phyloP scores from a whole-genome alignment of 352 stramenopile genomes.

The Phytophthora cactorum region DNA sequence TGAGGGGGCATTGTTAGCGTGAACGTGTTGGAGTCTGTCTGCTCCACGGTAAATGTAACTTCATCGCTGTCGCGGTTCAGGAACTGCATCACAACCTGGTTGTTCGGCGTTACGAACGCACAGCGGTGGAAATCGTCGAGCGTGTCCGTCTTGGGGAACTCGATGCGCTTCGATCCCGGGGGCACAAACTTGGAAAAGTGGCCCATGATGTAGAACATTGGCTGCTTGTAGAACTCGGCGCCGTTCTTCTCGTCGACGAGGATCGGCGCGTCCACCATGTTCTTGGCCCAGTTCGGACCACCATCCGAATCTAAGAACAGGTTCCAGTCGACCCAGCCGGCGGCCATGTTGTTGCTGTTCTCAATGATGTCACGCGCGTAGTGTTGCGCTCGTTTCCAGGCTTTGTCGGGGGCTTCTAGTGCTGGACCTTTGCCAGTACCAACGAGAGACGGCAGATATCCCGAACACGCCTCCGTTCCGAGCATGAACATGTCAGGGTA shows the following conservation, averaged over 20 bases:
- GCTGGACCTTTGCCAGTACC: conserved; percentile 36
- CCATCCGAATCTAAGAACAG: conserved; percentile 56
- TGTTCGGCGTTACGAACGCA: conserved; percentile 46
- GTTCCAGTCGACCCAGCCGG: conserved; percentile 85
- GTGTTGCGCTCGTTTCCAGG: conserved; percentile 64
- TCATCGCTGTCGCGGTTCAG: conserved; percentile 27
- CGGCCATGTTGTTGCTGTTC: conserved; percentile 66
- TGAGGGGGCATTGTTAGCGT: conserved; percentile 9
- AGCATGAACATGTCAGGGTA: conserved; percentile 80
- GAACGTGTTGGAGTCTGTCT: conserved; percentile 15
- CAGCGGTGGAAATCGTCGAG: conserved; percentile 34
- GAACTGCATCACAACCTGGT: conserved; percentile 42
- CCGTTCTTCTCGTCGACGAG: conserved; percentile 39
- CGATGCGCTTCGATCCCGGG: conserved; percentile 47
- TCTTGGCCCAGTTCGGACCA: conserved; percentile 74
- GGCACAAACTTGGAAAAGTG: conserved; percentile 60
- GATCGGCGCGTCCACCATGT: conserved; percentile 63
- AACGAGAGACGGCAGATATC: conserved; percentile 53
- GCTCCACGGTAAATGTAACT: conserved; percentile 21
- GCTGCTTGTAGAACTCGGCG: conserved; percentile 24
- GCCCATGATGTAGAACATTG: conserved; percentile 35
- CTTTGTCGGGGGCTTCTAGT: conserved; percentile 32
- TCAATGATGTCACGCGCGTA: conserved; percentile 79
- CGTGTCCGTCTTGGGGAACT: conserved; percentile 36
- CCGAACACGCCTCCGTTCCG: conserved; percentile 74